Evolutionary conservation across 306 rosid species (phyloP).

Genomic region (Pyrus bretschneideri): DNA sequence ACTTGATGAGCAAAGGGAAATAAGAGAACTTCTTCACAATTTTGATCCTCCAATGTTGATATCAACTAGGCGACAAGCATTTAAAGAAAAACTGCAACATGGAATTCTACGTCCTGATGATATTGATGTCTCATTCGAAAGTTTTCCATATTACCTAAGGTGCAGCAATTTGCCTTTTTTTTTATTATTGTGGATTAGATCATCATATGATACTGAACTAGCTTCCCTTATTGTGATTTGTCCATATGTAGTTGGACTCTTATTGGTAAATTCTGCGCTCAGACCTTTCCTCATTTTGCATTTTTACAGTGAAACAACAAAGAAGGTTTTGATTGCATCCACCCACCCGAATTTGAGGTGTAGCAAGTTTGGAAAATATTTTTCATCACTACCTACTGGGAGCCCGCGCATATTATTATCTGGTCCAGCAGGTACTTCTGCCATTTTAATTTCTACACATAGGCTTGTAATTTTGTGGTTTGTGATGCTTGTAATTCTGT

Average conservation of each 20-base stretch:
- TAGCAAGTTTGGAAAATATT: constrained; percentile 57
- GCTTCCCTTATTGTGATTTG: background rate
- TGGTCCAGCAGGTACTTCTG: constrained; percentile 75
- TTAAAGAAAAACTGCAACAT: constrained; percentile 56
- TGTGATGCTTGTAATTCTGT: background rate
- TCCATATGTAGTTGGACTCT: background rate
- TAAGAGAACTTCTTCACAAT: constrained; percentile 58
- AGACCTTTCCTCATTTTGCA: background rate
- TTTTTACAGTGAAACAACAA: constrained; percentile 78
- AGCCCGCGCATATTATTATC: constrained; percentile 81
- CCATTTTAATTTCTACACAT: background rate
- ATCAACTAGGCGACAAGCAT: constrained; percentile 64
- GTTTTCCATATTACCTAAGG: constrained; percentile 93
- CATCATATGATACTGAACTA: background rate
- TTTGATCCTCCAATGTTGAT: constrained; percentile 44
- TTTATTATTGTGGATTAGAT: background rate
- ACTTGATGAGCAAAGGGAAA: constrained; percentile 56
- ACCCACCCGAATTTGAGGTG: constrained; percentile 76
- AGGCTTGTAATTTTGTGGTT: background rate
- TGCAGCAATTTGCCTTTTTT: background rate
- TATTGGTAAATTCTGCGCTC: background rate
- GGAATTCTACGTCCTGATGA: constrained; percentile 57
- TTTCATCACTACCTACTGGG: constrained; percentile 60
- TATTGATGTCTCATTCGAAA: constrained; percentile 71
- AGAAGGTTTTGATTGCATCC: constrained; percentile 64